Evolutionary conservation across 2,329 filamentous ascomycete species (phyloP).

Genomic region (Alternaria conjuncta): DNA sequence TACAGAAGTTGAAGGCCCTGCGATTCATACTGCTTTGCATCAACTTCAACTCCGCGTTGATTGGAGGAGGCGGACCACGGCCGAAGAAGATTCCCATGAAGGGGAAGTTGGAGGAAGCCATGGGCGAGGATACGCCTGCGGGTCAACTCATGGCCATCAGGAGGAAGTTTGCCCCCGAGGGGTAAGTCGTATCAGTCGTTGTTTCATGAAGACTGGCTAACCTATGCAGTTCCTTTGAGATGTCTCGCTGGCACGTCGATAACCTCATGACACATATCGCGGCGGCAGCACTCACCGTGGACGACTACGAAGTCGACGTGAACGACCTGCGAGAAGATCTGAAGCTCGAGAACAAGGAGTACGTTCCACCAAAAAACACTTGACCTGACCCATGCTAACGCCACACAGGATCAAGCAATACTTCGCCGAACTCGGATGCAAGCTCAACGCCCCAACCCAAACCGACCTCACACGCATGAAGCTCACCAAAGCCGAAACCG

Average conservation of each 20-base stretch:
- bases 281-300: slow-evolving; percentile 72
- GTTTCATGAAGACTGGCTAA: slow-evolving; percentile 12
- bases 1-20: slow-evolving; percentile 55
- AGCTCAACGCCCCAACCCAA: slow-evolving; percentile 58
- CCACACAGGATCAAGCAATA: slow-evolving; percentile 65
- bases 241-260: slow-evolving; percentile 75
- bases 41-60: slow-evolving; percentile 54
- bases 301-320: slow-evolving; percentile 76
- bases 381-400: slow-evolving; percentile 11
- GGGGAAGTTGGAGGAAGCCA: slow-evolving; percentile 71
- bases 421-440: slow-evolving; percentile 77
- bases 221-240: slow-evolving; percentile 49
- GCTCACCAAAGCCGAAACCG: slow-evolving; percentile 66
- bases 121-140: slow-evolving; percentile 49
- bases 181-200: slow-evolving; percentile 21
- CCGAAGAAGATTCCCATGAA: slow-evolving; percentile 62
- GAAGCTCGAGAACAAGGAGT: slow-evolving; percentile 71
- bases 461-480: slow-evolving; percentile 59
- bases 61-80: slow-evolving; percentile 39
- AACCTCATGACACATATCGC: slow-evolving; percentile 76
- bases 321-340: slow-evolving; percentile 74
- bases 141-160: slow-evolving; percentile 49
- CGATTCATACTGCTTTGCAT: slow-evolving; percentile 58
- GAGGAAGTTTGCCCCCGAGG: slow-evolving; percentile 65
- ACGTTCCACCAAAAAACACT: slow-evolving; percentile 15